A percentile compares a stretch with the other conserved stretches of the same genome.
These are phyloP conservation scores for Phytophthora ramorum DNA, from an alignment of 352 stramenopile genomes.

Conservation along the genomic window DNA sequence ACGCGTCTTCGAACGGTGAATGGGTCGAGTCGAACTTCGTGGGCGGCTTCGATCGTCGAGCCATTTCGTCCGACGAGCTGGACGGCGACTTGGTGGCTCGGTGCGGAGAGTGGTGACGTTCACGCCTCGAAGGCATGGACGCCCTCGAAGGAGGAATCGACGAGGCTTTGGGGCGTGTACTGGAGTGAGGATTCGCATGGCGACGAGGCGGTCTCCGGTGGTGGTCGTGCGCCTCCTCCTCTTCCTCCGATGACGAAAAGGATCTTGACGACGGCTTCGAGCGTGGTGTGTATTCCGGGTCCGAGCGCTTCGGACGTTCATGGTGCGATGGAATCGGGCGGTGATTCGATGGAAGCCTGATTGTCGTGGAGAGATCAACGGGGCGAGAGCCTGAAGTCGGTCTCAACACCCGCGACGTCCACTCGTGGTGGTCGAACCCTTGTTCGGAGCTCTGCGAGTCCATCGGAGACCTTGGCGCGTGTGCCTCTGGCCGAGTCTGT, in stretches of 20 bases:
- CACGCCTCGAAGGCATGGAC: constrained; percentile 4
- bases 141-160: constrained; percentile 18
- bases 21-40: not conserved
- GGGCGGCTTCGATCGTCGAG: constrained; percentile 12
- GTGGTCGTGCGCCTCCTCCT: constrained; percentile 10
- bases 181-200: constrained; percentile 7
- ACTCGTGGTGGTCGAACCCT: constrained; percentile 3
- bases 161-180: constrained; percentile 20
- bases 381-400: not conserved
- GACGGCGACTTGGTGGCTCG: constrained; percentile 7
- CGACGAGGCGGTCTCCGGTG: constrained; percentile 13
- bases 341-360: not conserved
- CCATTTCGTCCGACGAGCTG: constrained; percentile 9
- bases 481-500: too few species aligned
- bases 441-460: constrained; percentile 4
- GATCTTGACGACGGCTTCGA: constrained; percentile 6
- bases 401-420: constrained; percentile 1
- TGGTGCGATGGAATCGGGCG: not conserved
- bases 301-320: not conserved
- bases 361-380: not conserved
- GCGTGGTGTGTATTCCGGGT: constrained; percentile 16
- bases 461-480: not conserved
- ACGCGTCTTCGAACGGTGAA: constrained; percentile 6
- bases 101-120: constrained; percentile 11
- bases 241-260: constrained; percentile 20